Evolutionary conservation across 176 grass and related monocot species (phyloP), one percentile per base, ranked within the genome.

Genomic region (Avena atlantica): DNA sequence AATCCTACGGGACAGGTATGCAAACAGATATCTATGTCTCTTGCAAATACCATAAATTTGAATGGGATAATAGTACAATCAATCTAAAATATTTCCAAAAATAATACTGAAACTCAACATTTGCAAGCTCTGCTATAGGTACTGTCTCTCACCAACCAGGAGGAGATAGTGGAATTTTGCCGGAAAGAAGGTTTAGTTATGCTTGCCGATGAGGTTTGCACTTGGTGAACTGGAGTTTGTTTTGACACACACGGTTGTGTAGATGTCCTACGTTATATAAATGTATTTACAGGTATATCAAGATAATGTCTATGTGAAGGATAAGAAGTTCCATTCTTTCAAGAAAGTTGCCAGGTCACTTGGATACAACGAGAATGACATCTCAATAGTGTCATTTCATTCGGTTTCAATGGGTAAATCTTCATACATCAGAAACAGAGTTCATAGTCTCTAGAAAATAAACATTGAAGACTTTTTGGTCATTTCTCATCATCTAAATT

Each of bases 1-100:
- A 96, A 96, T 88, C 94, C 94, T 53, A 96, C 88, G 10, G 92
- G 94, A 70, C 94, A 96, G 90, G 92, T 89, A 51, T 58, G 64
- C 0, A 31, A 78, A 61, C 13, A 80, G 8, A 80, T 80, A 21
- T 48, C 40, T 52, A 77, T 50, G 9, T 34, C n/a, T 40, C 47
- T 70, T 44, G 49, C 3, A 20, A 19, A 29, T 68, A 12, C 21
- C 60, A 37, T n/a, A 2, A 7, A 5, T 5, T 16, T 71, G 63
- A 13, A 60, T 76, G 6, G 8, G 71, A 58, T 42, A 31, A 6
- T 9, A 24, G 27, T 29, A 29, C 27, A 29, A 29, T 29, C 27
- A 29, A 29, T 29, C 27, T 21, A 24, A 47, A 48, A 49, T 2
- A 13, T n/a, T 53, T 12, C 10, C 57, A 4, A 20, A 37, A 66